These are phyloP conservation scores for Aspergillus awamori DNA, from an alignment of 2,329 filamentous ascomycete genomes.

Conservation along the genomic window DNA sequence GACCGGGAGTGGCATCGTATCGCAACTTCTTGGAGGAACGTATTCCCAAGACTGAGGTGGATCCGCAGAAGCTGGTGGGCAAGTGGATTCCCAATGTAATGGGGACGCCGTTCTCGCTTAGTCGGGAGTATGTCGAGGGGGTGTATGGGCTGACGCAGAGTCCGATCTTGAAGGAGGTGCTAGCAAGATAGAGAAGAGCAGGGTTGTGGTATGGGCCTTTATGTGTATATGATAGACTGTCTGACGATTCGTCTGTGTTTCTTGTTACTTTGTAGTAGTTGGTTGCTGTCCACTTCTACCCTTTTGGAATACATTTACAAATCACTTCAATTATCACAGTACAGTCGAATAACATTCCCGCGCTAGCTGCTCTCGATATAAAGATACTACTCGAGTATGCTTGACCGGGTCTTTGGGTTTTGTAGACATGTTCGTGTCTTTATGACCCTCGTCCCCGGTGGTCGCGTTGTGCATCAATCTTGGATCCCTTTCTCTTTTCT, in stretches of 20 bases:
- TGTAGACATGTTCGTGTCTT: too few species aligned
- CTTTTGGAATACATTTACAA: too few species aligned
- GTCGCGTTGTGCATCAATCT: too few species aligned
- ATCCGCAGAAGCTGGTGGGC: constrained; percentile 8
- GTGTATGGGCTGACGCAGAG: background rate
- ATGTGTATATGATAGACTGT: background rate
- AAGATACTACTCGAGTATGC: too few species aligned
- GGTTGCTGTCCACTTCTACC: too few species aligned
- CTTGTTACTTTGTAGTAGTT: background rate
- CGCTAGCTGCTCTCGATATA: too few species aligned
- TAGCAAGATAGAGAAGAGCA: background rate
- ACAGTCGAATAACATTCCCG: too few species aligned
- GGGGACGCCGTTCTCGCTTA: constrained; percentile 9
- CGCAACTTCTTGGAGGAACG: constrained; percentile 4
- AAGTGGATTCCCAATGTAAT: constrained; percentile 10
- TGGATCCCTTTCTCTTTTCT: too few species aligned
- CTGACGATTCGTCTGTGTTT: background rate
- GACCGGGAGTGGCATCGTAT: constrained; percentile 4
- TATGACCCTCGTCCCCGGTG: too few species aligned
- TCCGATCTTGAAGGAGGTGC: background rate
- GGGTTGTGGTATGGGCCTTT: background rate
- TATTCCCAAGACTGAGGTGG: background rate
- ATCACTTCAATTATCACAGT: too few species aligned
- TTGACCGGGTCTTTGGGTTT: too few species aligned
- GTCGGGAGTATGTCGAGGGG: background rate